Conservation (phyloP, 495 filamentous ascomycete species). For the Aspergillus sclerotiicarbonarius region DNA sequence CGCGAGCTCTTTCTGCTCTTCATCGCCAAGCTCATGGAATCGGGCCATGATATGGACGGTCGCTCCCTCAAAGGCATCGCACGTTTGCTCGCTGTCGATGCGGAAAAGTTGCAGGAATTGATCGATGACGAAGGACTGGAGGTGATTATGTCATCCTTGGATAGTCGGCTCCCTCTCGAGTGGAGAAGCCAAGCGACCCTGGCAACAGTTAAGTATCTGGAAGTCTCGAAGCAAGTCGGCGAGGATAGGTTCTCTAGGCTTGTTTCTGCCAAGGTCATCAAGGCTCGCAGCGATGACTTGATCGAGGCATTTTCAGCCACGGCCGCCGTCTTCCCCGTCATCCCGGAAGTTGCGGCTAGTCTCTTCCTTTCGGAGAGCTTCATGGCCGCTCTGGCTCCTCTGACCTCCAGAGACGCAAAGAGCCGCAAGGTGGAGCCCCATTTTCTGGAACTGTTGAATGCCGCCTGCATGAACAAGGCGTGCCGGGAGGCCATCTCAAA, state of each 20-base stretch:
- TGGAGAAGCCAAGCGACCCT: slow-evolving; percentile 73
- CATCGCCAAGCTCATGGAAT: slow-evolving; percentile 62
- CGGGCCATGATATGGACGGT: slow-evolving; percentile 57
- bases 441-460: slow-evolving; percentile 82
- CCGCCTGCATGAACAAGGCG: slow-evolving; percentile 75
- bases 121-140: slow-evolving; percentile 78
- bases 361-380: slow-evolving; percentile 88
- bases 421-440: slow-evolving; percentile 76
- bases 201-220: slow-evolving; percentile 75
- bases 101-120: slow-evolving; percentile 56
- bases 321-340: slow-evolving; percentile 80
- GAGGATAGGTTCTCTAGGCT: slow-evolving; percentile 63
- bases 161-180: slow-evolving; percentile 66
- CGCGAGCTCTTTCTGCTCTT: slow-evolving; percentile 65
- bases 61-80: slow-evolving; percentile 62
- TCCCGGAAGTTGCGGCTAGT: slow-evolving; percentile 62
- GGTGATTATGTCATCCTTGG: slow-evolving; percentile 72
- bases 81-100: slow-evolving; percentile 59
- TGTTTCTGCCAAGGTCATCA: slow-evolving; percentile 55
- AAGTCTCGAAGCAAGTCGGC: slow-evolving; percentile 67
- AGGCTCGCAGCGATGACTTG: slow-evolving; percentile 55
- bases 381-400: slow-evolving; percentile 61
- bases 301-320: slow-evolving; percentile 85
- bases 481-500: slow-evolving; percentile 79
- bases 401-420: slow-evolving; percentile 72